Conservation (phyloP, 257 asterid species). For the Solanum corneliomulleri region DNA sequence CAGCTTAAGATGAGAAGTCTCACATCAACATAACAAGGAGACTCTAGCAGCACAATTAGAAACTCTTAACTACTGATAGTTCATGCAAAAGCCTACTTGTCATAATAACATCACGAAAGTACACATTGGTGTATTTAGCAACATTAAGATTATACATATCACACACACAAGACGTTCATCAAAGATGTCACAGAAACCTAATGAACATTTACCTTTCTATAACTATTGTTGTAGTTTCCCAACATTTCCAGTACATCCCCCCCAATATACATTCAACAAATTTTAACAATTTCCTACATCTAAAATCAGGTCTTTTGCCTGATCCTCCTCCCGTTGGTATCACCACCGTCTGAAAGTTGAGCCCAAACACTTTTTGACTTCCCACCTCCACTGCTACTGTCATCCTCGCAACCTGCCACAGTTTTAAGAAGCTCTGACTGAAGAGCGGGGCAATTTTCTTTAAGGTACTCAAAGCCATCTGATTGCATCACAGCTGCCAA, state of each 20-base stretch:
- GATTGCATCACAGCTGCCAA: constrained; percentile 86
- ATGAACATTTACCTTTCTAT: neutral
- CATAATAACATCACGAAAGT: neutral
- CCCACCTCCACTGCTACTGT: constrained; percentile 76
- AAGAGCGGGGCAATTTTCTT: constrained; percentile 58
- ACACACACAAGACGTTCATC: neutral
- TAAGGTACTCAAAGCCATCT: constrained; percentile 83
- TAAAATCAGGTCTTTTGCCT: constrained; percentile 65
- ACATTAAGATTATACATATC: neutral
- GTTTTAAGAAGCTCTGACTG: constrained; percentile 86
- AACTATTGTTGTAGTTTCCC: neutral
- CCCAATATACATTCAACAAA: constrained; percentile 10
- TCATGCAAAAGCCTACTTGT: neutral
- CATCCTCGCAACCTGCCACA: constrained; percentile 94
- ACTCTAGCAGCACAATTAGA: neutral
- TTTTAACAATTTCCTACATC: constrained; percentile 17
- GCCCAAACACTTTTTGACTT: constrained; percentile 92
- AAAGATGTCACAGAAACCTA: neutral
- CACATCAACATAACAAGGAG: neutral
- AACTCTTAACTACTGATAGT: neutral
- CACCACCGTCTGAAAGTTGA: constrained; percentile 93
- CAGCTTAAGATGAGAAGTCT: neutral
- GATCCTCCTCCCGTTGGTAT: constrained; percentile 75
- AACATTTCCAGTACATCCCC: neutral
- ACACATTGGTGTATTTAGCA: neutral